Percentiles rank a stretch among this genome's conserved stretches.
Conservation (phyloP, 768 basidiomycete species). For the Naganishia randhawae region DNA sequence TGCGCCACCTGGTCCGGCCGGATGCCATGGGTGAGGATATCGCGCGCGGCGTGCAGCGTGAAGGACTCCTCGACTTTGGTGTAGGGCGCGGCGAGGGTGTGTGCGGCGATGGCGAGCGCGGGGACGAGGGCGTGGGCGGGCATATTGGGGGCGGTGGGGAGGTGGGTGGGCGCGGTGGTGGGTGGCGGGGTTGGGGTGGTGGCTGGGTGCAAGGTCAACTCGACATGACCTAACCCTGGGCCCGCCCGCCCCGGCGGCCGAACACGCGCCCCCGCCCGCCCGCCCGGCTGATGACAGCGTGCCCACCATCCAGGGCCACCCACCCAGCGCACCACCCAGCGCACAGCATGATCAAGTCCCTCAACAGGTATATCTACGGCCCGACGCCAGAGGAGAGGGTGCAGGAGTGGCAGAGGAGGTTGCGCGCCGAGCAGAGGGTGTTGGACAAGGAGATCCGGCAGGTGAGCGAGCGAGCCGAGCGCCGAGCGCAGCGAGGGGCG, state of each 20-base stretch:
- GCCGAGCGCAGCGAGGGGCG: too few relatives aligned
- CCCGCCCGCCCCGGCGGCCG: too few relatives aligned
- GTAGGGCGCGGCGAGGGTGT: conserved; percentile 62
- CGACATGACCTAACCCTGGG: too few relatives aligned
- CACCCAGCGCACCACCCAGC: neutral
- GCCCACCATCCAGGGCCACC: too few relatives aligned
- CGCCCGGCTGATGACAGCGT: too few relatives aligned
- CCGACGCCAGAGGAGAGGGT: conserved; percentile 94
- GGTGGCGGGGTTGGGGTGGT: too few relatives aligned
- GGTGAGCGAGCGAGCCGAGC: conserved; percentile 55
- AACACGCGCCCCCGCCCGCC: too few relatives aligned
- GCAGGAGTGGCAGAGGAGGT: conserved; percentile 80
- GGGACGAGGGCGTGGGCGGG: neutral
- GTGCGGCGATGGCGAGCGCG: neutral
- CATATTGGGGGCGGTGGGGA: neutral
- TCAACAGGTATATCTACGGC: conserved; percentile 92
- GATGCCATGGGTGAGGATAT: conserved; percentile 74
- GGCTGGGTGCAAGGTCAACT: too few relatives aligned
- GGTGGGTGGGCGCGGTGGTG: too few relatives aligned
- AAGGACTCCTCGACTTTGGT: conserved; percentile 98
- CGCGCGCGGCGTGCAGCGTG: conserved; percentile 85
- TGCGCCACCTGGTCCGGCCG: conserved; percentile 45
- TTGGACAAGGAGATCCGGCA: conserved; percentile 94
- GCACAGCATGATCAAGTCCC: conserved; percentile 45
- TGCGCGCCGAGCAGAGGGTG: conserved; percentile 73